Evolutionary conservation across 1,284 basidiomycete genomes (phyloP).

Genomic region (Hypsizygus ulmarius): DNA sequence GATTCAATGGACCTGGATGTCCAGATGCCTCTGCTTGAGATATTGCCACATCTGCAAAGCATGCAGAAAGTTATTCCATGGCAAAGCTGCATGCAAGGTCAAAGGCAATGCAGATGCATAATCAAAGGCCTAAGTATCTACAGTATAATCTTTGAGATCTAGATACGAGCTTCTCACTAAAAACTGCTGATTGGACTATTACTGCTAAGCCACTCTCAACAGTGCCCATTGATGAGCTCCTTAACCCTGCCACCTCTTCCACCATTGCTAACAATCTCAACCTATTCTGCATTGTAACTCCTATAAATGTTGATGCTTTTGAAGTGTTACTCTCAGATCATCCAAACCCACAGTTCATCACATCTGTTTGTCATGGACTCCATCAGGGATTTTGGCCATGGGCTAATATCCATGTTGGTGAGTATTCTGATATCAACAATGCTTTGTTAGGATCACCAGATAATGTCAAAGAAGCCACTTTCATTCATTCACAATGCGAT

Average conservation of each 20-base stretch:
- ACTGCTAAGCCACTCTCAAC: background rate
- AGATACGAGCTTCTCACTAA: constrained; percentile 2
- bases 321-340: background rate
- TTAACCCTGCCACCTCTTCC: background rate
- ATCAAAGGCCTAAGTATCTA: background rate
- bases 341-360: constrained; percentile 21
- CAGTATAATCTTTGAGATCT: background rate
- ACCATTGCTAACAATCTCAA: too few relatives aligned
- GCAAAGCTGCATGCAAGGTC: background rate
- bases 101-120: background rate
- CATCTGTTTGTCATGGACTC: constrained; percentile 27
- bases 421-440: background rate
- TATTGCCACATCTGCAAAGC: background rate
- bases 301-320: constrained; percentile 2
- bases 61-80: background rate
- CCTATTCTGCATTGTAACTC: background rate
- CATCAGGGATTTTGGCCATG: constrained; percentile 12
- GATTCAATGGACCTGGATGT: background rate
- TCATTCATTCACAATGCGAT: background rate
- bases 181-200: constrained; percentile 1
- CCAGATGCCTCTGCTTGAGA: background rate
- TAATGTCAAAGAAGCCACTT: background rate
- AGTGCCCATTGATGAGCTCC: background rate
- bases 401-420: background rate
- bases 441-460: background rate